Percentiles rank a stretch among this genome's conserved stretches.
Evolutionary conservation across 495 filamentous ascomycete species (phyloP).

Genomic region (Penicillium egyptiacum): DNA sequence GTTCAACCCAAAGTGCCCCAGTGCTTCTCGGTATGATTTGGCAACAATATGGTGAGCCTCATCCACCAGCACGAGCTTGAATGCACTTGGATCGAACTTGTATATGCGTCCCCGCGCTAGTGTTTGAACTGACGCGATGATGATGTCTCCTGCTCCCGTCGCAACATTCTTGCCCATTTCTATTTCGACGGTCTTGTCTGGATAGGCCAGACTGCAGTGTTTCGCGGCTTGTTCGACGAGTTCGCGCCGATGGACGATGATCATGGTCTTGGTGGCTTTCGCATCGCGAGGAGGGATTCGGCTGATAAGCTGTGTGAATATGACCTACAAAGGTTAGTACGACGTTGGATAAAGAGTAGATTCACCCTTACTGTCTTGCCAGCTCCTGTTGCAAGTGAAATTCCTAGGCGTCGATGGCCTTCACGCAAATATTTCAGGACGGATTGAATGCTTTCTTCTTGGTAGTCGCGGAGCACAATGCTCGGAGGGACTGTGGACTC

Average conservation of each 20-base stretch:
- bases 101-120: conserved; percentile 67
- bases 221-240: conserved; percentile 92
- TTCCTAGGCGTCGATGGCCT: conserved; percentile 78
- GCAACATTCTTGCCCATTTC: conserved; percentile 82
- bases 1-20: conserved; percentile 73
- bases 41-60: conserved; percentile 99
- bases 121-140: conserved; percentile 85
- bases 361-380: conserved; percentile 75
- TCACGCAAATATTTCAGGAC: conserved; percentile 68
- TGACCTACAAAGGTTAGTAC: conserved; percentile 56
- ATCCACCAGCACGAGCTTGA: conserved; percentile 93
- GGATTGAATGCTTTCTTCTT: conserved; percentile 87
- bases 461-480: conserved; percentile 70
- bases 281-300: conserved; percentile 61
- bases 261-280: conserved; percentile 73
- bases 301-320: conserved; percentile 93
- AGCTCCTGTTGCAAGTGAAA: conserved; percentile 88
- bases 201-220: conserved; percentile 80
- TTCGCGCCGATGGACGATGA: conserved; percentile 88
- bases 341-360: neutral
- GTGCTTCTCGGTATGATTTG: conserved; percentile 65
- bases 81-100: conserved; percentile 76
- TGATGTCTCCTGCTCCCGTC: conserved; percentile 82
- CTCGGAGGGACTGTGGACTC: conserved; percentile 24
- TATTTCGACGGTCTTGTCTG: conserved; percentile 74